Percentiles rank a stretch among this genome's conserved stretches.
Conservation (phyloP, 805 yeast genomes). For the Saitoella complicata region DNA sequence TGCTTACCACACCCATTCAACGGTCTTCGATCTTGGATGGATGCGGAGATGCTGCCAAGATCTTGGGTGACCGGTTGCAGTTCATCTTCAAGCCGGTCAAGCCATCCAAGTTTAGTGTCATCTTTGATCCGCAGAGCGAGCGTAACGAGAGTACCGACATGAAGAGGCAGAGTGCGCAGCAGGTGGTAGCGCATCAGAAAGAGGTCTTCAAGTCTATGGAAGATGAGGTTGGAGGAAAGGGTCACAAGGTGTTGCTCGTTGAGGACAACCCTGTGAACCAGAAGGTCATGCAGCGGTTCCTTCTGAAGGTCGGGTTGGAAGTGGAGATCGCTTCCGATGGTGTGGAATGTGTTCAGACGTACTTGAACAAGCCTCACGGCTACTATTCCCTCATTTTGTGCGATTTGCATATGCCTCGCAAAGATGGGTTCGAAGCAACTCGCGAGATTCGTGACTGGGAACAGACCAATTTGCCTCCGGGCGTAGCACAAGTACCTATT, state of each 20-base stretch:
- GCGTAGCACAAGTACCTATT: constrained; percentile 14
- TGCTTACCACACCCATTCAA: constrained; percentile 14
- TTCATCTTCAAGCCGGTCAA: constrained; percentile 14
- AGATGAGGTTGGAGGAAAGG: constrained; percentile 5
- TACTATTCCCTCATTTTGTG: constrained; percentile 18
- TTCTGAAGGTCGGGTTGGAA: constrained; percentile 17
- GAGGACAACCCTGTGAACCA: constrained; percentile 84
- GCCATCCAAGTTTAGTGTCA: constrained; percentile 14
- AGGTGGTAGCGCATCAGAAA: constrained; percentile 9
- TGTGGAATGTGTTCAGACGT: constrained; percentile 17
- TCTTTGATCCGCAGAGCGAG: constrained; percentile 14
- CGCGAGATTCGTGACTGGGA: constrained; percentile 21
- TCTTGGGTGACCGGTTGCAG: constrained; percentile 2
- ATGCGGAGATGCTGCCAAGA: constrained; percentile 1
- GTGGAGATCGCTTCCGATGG: constrained; percentile 21
- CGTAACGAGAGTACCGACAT: constrained; percentile 12
- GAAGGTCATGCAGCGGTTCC: constrained; percentile 49
- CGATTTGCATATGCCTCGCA: constrained; percentile 23
- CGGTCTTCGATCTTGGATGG: constrained; percentile 11
- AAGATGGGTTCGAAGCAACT: constrained; percentile 22
- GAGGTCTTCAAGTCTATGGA: constrained; percentile 14
- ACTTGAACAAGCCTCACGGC: constrained; percentile 12
- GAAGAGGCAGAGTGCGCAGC: constrained; percentile 14
- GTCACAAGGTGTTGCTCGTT: constrained; percentile 47
- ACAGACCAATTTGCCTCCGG: background rate